Evolutionary conservation across 2,329 filamentous ascomycete species (phyloP).

Genomic region (Alternaria rosae): DNA sequence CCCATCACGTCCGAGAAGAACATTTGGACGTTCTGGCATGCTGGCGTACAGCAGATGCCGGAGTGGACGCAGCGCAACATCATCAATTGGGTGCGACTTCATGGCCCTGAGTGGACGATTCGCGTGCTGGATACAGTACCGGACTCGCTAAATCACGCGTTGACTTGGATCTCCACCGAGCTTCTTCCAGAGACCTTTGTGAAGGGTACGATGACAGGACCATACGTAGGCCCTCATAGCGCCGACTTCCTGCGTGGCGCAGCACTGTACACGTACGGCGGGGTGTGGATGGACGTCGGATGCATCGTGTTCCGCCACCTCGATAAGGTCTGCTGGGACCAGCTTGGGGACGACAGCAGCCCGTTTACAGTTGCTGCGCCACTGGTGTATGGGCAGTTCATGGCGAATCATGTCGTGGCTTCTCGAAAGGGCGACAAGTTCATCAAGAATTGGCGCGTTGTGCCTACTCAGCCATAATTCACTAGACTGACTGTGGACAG

Average conservation of each 20-base stretch:
- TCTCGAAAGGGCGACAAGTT: constrained; percentile 54
- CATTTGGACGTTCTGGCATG: constrained; percentile 54
- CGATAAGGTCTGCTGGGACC: constrained; percentile 51
- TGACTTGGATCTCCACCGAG: constrained; percentile 47
- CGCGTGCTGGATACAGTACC: constrained; percentile 52
- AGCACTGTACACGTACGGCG: constrained; percentile 50
- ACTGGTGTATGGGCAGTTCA: constrained; percentile 34
- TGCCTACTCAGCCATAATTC: constrained; percentile 15
- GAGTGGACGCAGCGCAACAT: constrained; percentile 53
- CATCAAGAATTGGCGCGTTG: constrained; percentile 57
- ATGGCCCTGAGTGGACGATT: constrained; percentile 52
- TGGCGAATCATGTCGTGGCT: constrained; percentile 56
- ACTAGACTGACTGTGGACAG: constrained; percentile 10
- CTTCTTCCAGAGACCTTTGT: constrained; percentile 52
- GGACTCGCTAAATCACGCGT: constrained; percentile 50
- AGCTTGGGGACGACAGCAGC: constrained; percentile 48
- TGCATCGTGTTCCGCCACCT: constrained; percentile 49
- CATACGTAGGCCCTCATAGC: constrained; percentile 54
- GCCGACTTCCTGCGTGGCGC: constrained; percentile 59
- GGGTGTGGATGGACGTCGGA: constrained; percentile 54
- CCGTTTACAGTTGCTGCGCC: constrained; percentile 43
- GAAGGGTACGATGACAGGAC: constrained; percentile 55
- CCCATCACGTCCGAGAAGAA: constrained; percentile 52
- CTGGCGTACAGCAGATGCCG: constrained; percentile 47
- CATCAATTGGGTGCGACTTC: constrained; percentile 51